phyloP scores from a whole-genome alignment of 1,139 yeast species.

The Saccharomycopsis phalli region DNA sequence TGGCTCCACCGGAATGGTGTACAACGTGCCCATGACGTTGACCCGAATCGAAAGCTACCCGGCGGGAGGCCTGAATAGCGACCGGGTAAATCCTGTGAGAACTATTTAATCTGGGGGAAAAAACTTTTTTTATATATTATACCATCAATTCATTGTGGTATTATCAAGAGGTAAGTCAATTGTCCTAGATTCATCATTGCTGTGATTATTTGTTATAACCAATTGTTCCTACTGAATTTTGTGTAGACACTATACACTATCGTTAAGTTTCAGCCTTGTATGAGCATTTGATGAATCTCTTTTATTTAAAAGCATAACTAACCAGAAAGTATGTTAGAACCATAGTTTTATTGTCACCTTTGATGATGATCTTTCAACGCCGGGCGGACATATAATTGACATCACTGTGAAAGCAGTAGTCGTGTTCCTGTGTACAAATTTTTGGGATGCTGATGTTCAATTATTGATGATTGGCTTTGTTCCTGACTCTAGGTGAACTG shows the following conservation, averaged over 20 bases:
- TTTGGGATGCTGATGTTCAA: slow-evolving; percentile 41
- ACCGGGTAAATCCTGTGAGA: too few species aligned
- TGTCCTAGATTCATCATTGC: slow-evolving; percentile 28
- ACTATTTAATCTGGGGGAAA: too few species aligned
- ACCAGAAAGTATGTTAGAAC: slow-evolving; percentile 16
- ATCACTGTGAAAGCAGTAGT: slow-evolving; percentile 44
- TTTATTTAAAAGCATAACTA: neutral
- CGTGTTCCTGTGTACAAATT: slow-evolving; percentile 62
- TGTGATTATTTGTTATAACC: slow-evolving; percentile 66
- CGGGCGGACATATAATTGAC: slow-evolving; percentile 68
- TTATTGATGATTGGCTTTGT: slow-evolving; percentile 56
- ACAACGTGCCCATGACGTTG: too few species aligned
- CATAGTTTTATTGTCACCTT: slow-evolving; percentile 20
- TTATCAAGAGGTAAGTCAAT: neutral
- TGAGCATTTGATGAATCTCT: slow-evolving; percentile 38
- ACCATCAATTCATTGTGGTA: too few species aligned
- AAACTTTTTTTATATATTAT: too few species aligned
- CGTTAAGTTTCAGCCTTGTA: slow-evolving; percentile 88
- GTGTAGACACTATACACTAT: slow-evolving; percentile 64
- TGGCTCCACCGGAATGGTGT: too few species aligned
- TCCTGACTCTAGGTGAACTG: slow-evolving; percentile 9
- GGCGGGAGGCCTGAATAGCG: too few species aligned
- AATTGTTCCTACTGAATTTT: slow-evolving; percentile 78
- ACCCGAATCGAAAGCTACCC: too few species aligned
- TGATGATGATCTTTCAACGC: slow-evolving; percentile 48